Percentiles rank a stretch among this genome's conserved stretches.
Evolutionary conservation across 176 grass and related monocot species (phyloP).

Genomic region (Juncus effusus): DNA sequence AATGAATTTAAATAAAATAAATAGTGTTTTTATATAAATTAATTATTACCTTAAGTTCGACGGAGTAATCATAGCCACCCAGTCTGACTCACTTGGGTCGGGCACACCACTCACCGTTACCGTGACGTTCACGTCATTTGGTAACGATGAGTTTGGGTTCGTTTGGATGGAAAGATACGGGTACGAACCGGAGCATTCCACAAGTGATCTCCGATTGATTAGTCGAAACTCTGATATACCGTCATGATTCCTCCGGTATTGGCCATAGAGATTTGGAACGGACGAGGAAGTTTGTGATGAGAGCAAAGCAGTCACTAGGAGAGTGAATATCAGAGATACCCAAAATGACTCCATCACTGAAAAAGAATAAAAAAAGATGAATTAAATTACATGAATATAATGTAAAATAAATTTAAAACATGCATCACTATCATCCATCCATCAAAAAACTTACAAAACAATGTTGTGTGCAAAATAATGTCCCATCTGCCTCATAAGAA

Average conservation of each 20-base stretch:
- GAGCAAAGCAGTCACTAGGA: too few species aligned
- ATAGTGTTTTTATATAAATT: not conserved
- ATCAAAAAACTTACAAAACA: too few species aligned
- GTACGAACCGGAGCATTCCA: slow-evolving; percentile 28
- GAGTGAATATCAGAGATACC: too few species aligned
- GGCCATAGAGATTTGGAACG: not conserved
- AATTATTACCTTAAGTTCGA: slow-evolving; percentile 48
- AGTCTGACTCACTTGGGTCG: slow-evolving; percentile 34
- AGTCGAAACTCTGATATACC: slow-evolving; percentile 65
- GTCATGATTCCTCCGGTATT: slow-evolving; percentile 30
- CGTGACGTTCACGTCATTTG: slow-evolving; percentile 46
- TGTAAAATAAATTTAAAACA: too few species aligned
- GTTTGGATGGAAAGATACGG: slow-evolving; percentile 46
- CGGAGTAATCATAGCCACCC: slow-evolving; percentile 74
- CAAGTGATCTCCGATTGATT: slow-evolving; percentile 49
- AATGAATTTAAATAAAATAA: not conserved
- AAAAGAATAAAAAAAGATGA: too few species aligned
- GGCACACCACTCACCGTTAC: slow-evolving; percentile 53
- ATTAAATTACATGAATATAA: too few species aligned
- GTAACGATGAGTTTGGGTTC: slow-evolving; percentile 21
- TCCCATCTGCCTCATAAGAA: too few species aligned
- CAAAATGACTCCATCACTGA: too few species aligned
- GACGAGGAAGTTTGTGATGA: too few species aligned
- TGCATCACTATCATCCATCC: too few species aligned
- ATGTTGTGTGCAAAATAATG: too few species aligned